Evolutionary conservation across 345 rosid genomes (phyloP).

Genomic region (Moringa oleifera): DNA sequence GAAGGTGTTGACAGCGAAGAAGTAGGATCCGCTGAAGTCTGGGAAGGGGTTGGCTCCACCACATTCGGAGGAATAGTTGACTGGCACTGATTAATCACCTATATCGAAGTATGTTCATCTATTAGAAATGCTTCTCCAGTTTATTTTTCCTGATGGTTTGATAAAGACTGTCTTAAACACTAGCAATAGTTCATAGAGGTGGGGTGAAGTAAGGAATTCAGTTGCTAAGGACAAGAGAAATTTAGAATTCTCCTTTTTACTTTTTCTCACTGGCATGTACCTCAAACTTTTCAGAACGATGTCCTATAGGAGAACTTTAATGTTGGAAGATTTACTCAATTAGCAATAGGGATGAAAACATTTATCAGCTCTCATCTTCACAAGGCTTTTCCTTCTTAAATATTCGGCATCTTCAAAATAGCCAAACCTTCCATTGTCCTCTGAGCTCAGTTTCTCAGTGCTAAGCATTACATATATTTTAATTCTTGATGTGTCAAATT

Average conservation of each 20-base stretch:
- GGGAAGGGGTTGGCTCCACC: conserved; percentile 92
- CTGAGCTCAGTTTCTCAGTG: too few species aligned
- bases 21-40: conserved; percentile 64
- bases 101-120: conserved; percentile 2
- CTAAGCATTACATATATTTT: too few species aligned
- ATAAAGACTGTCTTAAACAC: background rate
- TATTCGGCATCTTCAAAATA: too few species aligned
- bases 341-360: background rate
- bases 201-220: background rate
- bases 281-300: background rate
- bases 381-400: background rate
- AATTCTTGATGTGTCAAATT: too few species aligned
- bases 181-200: background rate
- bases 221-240: background rate
- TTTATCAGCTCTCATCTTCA: background rate
- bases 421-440: too few species aligned
- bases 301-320: background rate
- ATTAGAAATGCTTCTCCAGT: background rate
- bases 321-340: background rate
- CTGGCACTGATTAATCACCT: conserved; percentile 46
- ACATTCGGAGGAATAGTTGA: conserved; percentile 63
- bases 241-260: background rate
- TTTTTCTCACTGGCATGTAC: background rate
- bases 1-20: conserved; percentile 80
- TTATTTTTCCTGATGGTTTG: background rate